phyloP scores from a whole-genome alignment of 306 rosid genomes.

The Dryas octopetala region DNA sequence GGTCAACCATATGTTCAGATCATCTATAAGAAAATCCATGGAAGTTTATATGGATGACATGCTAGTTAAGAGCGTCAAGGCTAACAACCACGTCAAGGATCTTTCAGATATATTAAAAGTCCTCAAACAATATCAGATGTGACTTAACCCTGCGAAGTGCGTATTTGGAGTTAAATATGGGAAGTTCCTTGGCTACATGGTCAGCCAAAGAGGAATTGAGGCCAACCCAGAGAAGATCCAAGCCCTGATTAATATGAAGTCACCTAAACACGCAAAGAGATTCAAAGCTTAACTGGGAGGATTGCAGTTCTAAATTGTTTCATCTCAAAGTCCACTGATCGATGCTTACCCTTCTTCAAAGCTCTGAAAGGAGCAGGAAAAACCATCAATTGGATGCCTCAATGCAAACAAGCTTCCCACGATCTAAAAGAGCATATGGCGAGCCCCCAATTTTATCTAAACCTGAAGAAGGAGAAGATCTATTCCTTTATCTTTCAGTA shows the following conservation, averaged over 20 bases:
- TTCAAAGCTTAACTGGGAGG: not conserved
- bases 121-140: not conserved
- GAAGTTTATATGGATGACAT: no score
- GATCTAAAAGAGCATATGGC: no score
- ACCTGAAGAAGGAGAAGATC: not conserved
- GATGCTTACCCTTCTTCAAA: not conserved
- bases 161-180: no score
- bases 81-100: no score
- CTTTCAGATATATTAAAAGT: not conserved
- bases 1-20: no score
- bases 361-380: not conserved
- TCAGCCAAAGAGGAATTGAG: not conserved
- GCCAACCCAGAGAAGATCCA: no score
- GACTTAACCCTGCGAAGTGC: not conserved
- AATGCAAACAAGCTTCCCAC: not conserved
- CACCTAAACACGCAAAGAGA: not conserved
- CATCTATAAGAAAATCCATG: no score
- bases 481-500: not conserved
- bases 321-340: not conserved
- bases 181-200: not conserved
- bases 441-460: no score
- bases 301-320: not conserved
- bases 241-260: not conserved
- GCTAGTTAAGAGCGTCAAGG: no score
- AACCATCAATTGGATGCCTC: not conserved